phyloP scores from a whole-genome alignment of 208 protist species.

The Wallacemonas sp. region DNA sequence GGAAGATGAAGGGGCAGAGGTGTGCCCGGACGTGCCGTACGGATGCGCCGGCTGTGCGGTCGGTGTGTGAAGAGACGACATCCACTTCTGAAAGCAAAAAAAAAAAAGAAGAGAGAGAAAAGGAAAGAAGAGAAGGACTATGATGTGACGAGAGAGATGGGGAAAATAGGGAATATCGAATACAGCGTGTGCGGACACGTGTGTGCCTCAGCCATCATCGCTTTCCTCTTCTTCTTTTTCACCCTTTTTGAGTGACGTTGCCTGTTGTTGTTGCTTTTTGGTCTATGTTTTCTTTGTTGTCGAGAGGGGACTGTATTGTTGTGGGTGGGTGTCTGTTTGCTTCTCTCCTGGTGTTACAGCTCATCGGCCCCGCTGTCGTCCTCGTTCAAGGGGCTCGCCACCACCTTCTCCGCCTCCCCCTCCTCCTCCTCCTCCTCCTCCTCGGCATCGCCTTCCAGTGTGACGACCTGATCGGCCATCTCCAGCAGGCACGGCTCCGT shows the following conservation, averaged over 20 bases:
- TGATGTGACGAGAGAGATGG: slow-evolving; percentile 4
- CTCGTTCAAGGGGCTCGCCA: not conserved
- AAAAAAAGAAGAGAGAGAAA: slow-evolving; percentile 13
- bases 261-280: slow-evolving; percentile 13
- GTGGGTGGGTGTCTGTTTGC: no score
- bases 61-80: not conserved
- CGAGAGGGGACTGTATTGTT: not conserved
- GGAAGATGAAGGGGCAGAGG: not conserved
- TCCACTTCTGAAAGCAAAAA: slow-evolving; percentile 1
- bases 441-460: not conserved
- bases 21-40: not conserved
- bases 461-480: slow-evolving; percentile 36
- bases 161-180: slow-evolving; percentile 4
- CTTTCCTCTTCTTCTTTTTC: no score
- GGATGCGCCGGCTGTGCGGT: not conserved
- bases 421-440: not conserved
- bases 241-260: not conserved
- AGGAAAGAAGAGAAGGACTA: not conserved
- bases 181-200: not conserved
- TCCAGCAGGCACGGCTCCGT: slow-evolving; percentile 31
- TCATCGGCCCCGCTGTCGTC: not conserved
- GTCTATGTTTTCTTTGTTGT: slow-evolving; percentile 16
- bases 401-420: no score
- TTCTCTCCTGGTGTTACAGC: no score
- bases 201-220: no score